Percentiles rank a stretch among this genome's conserved stretches.
These are phyloP conservation scores for Zygosaccharomyces pseudobailii DNA, from an alignment of 1,139 yeast genomes.

Conservation along the genomic window DNA sequence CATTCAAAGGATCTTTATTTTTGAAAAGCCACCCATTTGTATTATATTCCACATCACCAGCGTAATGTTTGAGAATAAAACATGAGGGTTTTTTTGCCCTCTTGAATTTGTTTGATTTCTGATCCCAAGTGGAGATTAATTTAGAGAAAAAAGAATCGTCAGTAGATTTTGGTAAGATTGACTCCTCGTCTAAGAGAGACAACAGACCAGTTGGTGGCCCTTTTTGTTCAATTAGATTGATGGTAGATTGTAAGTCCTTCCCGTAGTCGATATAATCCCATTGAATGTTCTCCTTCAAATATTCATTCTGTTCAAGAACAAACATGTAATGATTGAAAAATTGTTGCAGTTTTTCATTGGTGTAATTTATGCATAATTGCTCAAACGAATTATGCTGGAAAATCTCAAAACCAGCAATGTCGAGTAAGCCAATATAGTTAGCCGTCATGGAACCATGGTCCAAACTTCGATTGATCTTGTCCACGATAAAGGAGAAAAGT, in stretches of 20 bases:
- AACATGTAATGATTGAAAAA: slow-evolving; percentile 98
- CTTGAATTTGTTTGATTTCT: slow-evolving; percentile 53
- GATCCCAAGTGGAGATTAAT: slow-evolving; percentile 61
- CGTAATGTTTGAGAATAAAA: slow-evolving; percentile 85
- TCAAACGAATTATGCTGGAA: slow-evolving; percentile 90
- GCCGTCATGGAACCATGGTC: slow-evolving; percentile 40
- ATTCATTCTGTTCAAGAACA: slow-evolving; percentile 94
- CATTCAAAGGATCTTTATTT: slow-evolving; percentile 90
- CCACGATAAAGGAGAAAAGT: slow-evolving; percentile 72
- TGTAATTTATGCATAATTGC: slow-evolving; percentile 92
- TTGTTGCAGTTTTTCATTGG: slow-evolving; percentile 94
- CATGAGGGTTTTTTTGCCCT: slow-evolving; percentile 67
- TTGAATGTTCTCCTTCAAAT: slow-evolving; percentile 83
- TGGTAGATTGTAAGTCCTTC: slow-evolving; percentile 91
- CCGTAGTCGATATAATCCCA: slow-evolving; percentile 98
- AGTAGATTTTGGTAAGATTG: slow-evolving; percentile 87
- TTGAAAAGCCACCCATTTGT: slow-evolving; percentile 93
- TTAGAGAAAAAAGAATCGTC: slow-evolving; percentile 83
- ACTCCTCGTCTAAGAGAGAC: slow-evolving; percentile 88
- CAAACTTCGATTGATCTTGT: slow-evolving; percentile 68
- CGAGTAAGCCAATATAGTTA: slow-evolving; percentile 86
- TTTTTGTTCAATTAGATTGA: slow-evolving; percentile 77
- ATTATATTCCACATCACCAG: slow-evolving; percentile 90
- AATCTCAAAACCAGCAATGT: slow-evolving; percentile 97
- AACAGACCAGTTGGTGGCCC: slow-evolving; percentile 77